Conservation (phyloP, 495 filamentous ascomycete genomes). For the Talaromyces thailandensis region DNA sequence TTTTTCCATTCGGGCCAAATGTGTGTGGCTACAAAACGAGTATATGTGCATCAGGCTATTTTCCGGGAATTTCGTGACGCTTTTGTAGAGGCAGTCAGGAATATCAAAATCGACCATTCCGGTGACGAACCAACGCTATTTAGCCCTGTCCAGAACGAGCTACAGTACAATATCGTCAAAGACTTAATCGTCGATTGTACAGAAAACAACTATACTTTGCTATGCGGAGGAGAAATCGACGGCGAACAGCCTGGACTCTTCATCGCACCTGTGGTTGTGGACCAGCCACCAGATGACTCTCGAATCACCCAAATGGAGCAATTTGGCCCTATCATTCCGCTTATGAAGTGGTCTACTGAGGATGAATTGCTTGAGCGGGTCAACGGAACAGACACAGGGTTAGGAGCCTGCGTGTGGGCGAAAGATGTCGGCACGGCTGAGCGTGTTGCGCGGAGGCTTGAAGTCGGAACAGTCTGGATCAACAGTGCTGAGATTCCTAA, state of each 20-base stretch:
- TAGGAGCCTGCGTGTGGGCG: conserved; percentile 51
- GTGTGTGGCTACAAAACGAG: conserved; percentile 54
- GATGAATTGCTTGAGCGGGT: conserved; percentile 48
- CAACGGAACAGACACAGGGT: conserved; percentile 45
- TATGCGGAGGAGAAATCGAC: conserved; percentile 19
- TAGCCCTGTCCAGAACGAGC: conserved; percentile 51
- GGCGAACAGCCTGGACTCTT: conserved; percentile 38
- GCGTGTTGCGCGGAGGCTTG: conserved; percentile 39
- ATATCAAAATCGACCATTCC: conserved; percentile 38
- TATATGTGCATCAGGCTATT: conserved; percentile 61
- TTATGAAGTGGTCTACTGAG: conserved; percentile 47
- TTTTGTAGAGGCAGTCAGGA: conserved; percentile 46
- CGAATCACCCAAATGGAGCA: conserved; percentile 39
- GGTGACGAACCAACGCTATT: conserved; percentile 32
- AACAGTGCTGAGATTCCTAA: conserved; percentile 20
- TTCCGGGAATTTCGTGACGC: conserved; percentile 51
- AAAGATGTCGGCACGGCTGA: conserved; percentile 40
- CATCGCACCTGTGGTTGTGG: conserved; percentile 48
- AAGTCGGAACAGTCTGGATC: conserved; percentile 51
- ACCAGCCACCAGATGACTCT: conserved; percentile 46
- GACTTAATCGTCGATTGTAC: conserved; percentile 34
- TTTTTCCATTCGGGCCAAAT: conserved; percentile 48
- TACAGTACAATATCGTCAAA: conserved; percentile 49
- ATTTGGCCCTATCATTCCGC: conserved; percentile 47
- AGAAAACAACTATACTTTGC: conserved; percentile 34